phyloP scores from a whole-genome alignment of 768 basidiomycete species.

The Boletus vermiculosoides region DNA sequence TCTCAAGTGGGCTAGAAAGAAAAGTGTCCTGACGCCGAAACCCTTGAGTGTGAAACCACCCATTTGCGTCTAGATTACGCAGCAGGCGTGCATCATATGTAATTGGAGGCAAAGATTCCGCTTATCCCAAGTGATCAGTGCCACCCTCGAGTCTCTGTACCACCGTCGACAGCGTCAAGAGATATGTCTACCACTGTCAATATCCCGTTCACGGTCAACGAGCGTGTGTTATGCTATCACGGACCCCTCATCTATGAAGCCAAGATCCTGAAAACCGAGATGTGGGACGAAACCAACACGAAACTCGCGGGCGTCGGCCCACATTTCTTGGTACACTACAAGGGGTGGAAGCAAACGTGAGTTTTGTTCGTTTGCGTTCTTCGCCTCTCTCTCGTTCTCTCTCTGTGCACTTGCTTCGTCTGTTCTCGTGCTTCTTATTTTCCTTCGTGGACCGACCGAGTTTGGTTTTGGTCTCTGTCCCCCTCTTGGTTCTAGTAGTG shows the following conservation, averaged over 20 bases:
- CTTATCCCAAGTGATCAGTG: background rate
- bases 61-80: background rate
- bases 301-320: slow-evolving; percentile 62
- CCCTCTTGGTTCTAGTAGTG: background rate
- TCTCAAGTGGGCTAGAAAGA: background rate
- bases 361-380: slow-evolving; percentile 21
- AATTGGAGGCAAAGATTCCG: background rate
- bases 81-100: background rate
- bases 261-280: slow-evolving; percentile 74
- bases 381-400: too few relatives aligned
- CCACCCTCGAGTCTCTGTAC: background rate
- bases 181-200: slow-evolving; percentile 15
- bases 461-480: background rate
- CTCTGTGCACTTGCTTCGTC: background rate
- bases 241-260: slow-evolving; percentile 96
- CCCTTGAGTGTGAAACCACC: background rate
- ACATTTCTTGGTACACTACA: slow-evolving; percentile 97
- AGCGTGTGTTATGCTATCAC: slow-evolving; percentile 91
- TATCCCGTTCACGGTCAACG: slow-evolving; percentile 53
- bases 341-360: slow-evolving; percentile 98
- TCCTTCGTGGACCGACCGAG: background rate
- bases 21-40: background rate
- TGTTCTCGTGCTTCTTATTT: background rate
- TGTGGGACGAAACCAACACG: slow-evolving; percentile 62
- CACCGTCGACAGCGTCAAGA: background rate